These are phyloP conservation scores for Jamesozyma rosinii DNA, from an alignment of 805 yeast genomes.

Conservation along the genomic window DNA sequence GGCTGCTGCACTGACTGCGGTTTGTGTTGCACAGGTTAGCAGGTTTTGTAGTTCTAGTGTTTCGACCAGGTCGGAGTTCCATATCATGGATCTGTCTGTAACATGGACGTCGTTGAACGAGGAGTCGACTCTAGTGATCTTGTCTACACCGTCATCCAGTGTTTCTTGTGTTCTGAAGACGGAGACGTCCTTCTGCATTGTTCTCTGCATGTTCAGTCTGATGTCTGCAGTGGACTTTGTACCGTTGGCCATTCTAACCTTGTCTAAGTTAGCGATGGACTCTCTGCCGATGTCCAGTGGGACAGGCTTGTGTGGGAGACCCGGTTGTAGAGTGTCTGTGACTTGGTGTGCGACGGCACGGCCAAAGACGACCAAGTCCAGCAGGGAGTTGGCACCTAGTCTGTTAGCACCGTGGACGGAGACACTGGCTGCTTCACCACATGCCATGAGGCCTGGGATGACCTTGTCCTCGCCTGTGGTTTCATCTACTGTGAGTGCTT, in stretches of 20 bases:
- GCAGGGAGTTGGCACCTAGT: conserved; percentile 94
- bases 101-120: conserved; percentile 70
- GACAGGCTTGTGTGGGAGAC: conserved; percentile 72
- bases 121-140: conserved; percentile 66
- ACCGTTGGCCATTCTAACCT: conserved; percentile 78
- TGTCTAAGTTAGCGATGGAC: conserved; percentile 84
- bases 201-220: conserved; percentile 85
- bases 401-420: conserved; percentile 99
- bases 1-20: conserved; percentile 87
- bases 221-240: conserved; percentile 75
- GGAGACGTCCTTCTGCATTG: conserved; percentile 95
- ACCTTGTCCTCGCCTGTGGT: conserved; percentile 77
- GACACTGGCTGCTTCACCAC: conserved; percentile 99
- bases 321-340: conserved; percentile 76
- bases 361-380: conserved; percentile 95
- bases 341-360: conserved; percentile 95
- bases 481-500: conserved; percentile 73
- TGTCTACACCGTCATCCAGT: conserved; percentile 81
- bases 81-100: conserved; percentile 93
- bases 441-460: conserved; percentile 89
- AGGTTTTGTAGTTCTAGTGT: conserved; percentile 92
- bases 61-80: conserved; percentile 97
- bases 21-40: conserved; percentile 93
- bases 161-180: conserved; percentile 93
- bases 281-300: conserved; percentile 83